Conservation (phyloP, 2,329 filamentous ascomycete genomes). For the Cladosporium austrohemisphaericum region DNA sequence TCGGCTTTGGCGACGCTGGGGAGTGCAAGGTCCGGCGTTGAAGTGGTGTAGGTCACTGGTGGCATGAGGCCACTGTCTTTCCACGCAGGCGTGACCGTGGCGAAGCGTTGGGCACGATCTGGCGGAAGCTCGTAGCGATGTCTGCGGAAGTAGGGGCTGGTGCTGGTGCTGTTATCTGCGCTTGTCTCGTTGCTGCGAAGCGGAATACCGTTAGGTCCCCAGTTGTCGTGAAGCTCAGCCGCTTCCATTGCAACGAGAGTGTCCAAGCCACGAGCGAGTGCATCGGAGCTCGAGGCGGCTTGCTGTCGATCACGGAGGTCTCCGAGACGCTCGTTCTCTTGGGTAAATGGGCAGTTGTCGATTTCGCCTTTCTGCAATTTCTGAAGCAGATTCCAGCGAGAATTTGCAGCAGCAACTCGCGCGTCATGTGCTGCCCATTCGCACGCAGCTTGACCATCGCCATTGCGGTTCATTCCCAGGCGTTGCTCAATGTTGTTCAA, state of each 20-base stretch:
- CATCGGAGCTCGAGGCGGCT: constrained; percentile 7
- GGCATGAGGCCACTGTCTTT: constrained; percentile 30
- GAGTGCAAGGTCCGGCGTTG: constrained; percentile 9
- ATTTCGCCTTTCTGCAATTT: constrained; percentile 13
- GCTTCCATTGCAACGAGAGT: constrained; percentile 17
- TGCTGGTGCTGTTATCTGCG: constrained; percentile 10
- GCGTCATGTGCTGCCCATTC: constrained; percentile 4
- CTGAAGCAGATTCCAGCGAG: constrained; percentile 12
- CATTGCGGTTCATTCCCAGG: background rate
- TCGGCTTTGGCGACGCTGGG: constrained; percentile 17
- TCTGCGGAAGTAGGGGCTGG: constrained; percentile 22
- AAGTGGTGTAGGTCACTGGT: constrained; percentile 18
- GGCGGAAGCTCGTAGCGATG: constrained; percentile 27
- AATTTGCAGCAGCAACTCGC: background rate
- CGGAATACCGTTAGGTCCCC: constrained; percentile 13
- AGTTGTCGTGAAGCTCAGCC: constrained; percentile 12
- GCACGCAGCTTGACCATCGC: background rate
- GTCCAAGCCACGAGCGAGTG: constrained; percentile 15
- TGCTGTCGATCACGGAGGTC: constrained; percentile 6
- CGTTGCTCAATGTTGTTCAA: constrained; percentile 1
- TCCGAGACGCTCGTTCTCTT: constrained; percentile 9
- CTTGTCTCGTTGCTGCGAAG: constrained; percentile 3
- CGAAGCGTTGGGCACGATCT: constrained; percentile 28
- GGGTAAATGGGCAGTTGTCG: constrained; percentile 7
- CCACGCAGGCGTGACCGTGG: constrained; percentile 29